Base-by-base conservation (phyloP, 352 stramenopile species). In the Phytophthora syringae region DNA sequence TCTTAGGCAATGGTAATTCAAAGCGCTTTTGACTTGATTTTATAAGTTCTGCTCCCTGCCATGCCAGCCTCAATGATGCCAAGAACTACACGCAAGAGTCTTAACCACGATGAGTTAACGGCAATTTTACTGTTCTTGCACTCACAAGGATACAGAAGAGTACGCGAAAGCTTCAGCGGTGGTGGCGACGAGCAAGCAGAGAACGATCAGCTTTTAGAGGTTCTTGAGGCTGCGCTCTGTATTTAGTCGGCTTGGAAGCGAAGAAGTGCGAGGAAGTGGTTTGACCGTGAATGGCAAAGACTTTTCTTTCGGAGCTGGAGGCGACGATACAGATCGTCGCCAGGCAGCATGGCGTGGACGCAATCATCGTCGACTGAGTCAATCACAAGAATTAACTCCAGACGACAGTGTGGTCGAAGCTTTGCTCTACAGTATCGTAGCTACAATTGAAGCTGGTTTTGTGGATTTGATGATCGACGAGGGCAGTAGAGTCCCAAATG, bases 241-340 rank as follows among this genome's bases (percentile, higher is more conserved):
- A 80, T 89, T 21, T 79, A 89, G 49, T 72, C 73, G 3, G 49
- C 65, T 2, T 88, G 77, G 75, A 74, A 79, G 37, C 52, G 60
- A 12, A 68, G 42, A 48, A 53, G 18, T n/a, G 32, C 64, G 7
- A 32, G 53, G 27, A 56, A 43, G 18, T 68, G 67, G 53, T 60
- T 62, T 32, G 39, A 60, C 16, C 57, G 44, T 1, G 53, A 78
- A 13, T 69, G 51, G 42, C 40, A 55, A 20, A 67, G 4, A 50
- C 45, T 13, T 53, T 68, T n/a, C 5, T 85, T 12, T 70, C 70
- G 5, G 25, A 70, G 24, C 6, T 83, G 15, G 72, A 77, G 48
- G 77, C 80, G 2, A 53, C 71, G 1, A 70, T 84, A n/a, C n/a
- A n/a, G n/a, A n/a, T 40, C 84, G 75, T 43, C 77, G 86, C 12